phyloP scores from a whole-genome alignment of 2,329 filamentous ascomycete species.

The Xylaria hypoxylon region DNA sequence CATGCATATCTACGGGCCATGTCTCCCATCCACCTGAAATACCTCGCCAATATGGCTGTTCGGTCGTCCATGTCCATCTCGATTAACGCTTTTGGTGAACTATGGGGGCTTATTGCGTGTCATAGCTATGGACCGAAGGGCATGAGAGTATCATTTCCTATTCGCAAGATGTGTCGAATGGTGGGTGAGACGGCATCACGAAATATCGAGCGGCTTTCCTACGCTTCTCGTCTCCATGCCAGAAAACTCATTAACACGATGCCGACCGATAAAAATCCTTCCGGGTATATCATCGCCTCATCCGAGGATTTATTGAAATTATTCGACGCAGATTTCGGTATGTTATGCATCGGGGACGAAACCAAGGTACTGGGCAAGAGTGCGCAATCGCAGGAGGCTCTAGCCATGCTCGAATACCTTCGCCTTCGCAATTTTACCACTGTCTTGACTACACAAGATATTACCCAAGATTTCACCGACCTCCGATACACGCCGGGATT shows the following conservation, averaged over 20 bases:
- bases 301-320: slow-evolving; percentile 86
- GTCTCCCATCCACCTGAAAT: slow-evolving; percentile 90
- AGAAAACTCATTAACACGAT: slow-evolving; percentile 89
- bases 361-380: slow-evolving; percentile 84
- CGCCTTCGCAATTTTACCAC: slow-evolving; percentile 79
- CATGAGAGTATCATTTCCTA: slow-evolving; percentile 92
- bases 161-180: slow-evolving; percentile 90
- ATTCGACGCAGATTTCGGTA: slow-evolving; percentile 88
- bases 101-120: slow-evolving; percentile 91
- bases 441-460: slow-evolving; percentile 81
- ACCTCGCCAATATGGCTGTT: slow-evolving; percentile 88
- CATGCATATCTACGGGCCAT: slow-evolving; percentile 88
- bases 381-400: slow-evolving; percentile 81
- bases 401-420: slow-evolving; percentile 87
- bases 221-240: slow-evolving; percentile 84
- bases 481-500: slow-evolving; percentile 84
- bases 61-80: slow-evolving; percentile 96
- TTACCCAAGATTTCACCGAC: slow-evolving; percentile 82
- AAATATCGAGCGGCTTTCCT: slow-evolving; percentile 89
- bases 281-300: slow-evolving; percentile 89
- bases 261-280: slow-evolving; percentile 82
- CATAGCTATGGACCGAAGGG: slow-evolving; percentile 81
- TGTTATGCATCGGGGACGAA: slow-evolving; percentile 87
- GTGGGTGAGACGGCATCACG: slow-evolving; percentile 87
- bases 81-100: slow-evolving; percentile 83